Evolutionary conservation across 805 yeast species (phyloP), one percentile per base, ranked within the genome.

Genomic region (Metschnikowia reukaufii): DNA sequence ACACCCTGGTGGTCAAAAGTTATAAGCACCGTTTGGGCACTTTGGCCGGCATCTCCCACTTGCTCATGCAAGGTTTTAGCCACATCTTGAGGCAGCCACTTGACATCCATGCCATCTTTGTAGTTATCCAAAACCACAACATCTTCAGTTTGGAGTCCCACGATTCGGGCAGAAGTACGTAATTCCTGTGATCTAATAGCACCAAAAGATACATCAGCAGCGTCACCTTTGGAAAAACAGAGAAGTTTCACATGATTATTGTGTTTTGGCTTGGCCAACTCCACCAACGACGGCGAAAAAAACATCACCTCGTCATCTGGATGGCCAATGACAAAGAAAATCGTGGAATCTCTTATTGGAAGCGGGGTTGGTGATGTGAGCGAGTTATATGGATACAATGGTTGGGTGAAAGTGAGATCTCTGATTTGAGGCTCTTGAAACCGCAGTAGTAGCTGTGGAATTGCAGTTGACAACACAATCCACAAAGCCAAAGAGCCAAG

Each of bases 261-360:
- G 54, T 78, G 70, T 40, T 73, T 65, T 1, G 75, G 66, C 49
- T 77, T 76, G 8, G 74, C 53, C 42, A 74, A 59, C 51, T 80
- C 84, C 6, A 78, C 63, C 27, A 90, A 54, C 0, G 91, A 73
- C 0, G 99, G 99, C 1, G 89, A 81, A 59, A 94, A 94, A 66
- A 94, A 94, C 99, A 94, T 94, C 42, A 89, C 91, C 66, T 94
- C 99, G 64, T 94, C 99, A 65, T 94, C 99, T 0, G 99, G 99
- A 65, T 94, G 99, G 0, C 96, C 97, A 34, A 90, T 83, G 10
- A 92, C 68, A 38, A 84, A 68, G 54, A 73, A 77, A 1, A 81
- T 68, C 2, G 67, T 59, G 33, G 65, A 59, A 48, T 71, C 62
- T 13, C 57, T 62, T 17, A 72, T 64, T 12, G 64, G 65, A 31